Conservation (phyloP, 1,284 basidiomycete genomes). For the Malassezia sp. region DNA sequence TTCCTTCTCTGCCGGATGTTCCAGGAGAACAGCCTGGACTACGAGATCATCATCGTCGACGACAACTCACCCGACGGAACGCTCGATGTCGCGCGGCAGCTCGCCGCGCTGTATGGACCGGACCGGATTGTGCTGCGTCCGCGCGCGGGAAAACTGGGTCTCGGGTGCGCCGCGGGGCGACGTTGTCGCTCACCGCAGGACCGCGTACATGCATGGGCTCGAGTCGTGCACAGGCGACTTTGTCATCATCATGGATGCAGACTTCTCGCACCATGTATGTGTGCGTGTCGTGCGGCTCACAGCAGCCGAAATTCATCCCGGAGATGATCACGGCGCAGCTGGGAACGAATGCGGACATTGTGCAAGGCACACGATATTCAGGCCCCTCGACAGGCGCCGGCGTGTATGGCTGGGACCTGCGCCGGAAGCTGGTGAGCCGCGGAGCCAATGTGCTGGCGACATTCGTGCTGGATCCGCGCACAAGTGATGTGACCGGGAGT, state of each 20-base stretch:
- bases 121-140: slow-evolving; percentile 74
- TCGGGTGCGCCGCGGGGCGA: slow-evolving; percentile 55
- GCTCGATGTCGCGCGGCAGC: slow-evolving; percentile 68
- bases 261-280: slow-evolving; percentile 82
- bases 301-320: slow-evolving; percentile 29
- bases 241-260: slow-evolving; percentile 91
- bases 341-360: slow-evolving; percentile 24
- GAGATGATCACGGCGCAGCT: slow-evolving; percentile 26
- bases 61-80: slow-evolving; percentile 85
- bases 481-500: slow-evolving; percentile 32
- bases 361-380: slow-evolving; percentile 31
- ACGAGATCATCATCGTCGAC: slow-evolving; percentile 82
- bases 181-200: slow-evolving; percentile 53
- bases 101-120: slow-evolving; percentile 65
- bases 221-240: slow-evolving; percentile 81
- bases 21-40: slow-evolving; percentile 47
- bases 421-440: slow-evolving; percentile 30
- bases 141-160: slow-evolving; percentile 72
- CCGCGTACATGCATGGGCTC: slow-evolving; percentile 81
- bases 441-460: slow-evolving; percentile 28
- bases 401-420: slow-evolving; percentile 33
- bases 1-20: slow-evolving; percentile 27
- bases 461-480: slow-evolving; percentile 27
- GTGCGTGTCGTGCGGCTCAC: background rate
- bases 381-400: slow-evolving; percentile 30